Evolutionary conservation across 2,329 filamentous ascomycete species (phyloP), one percentile per base, ranked within the genome.

Genomic region (Zasmidium citrigriseum): DNA sequence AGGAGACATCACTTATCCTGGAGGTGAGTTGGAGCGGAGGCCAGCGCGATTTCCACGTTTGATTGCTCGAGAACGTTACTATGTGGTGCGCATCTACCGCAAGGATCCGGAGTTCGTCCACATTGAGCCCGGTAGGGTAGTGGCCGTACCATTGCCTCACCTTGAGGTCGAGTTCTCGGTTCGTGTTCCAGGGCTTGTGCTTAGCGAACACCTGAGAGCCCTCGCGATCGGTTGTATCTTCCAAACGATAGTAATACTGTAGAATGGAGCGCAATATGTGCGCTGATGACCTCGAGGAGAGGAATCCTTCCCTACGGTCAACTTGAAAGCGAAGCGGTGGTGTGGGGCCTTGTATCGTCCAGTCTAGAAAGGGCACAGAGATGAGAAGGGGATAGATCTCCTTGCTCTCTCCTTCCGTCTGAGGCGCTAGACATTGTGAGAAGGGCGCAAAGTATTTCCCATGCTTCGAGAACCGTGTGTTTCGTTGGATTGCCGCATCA

Each of bases 31-130:
- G 76, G 7, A 77, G 63, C 2, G 76, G 75, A 5, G 75, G 75
- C 75, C 74, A 78, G 0, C 73, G 67, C 10, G 74, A 72, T 56
- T 78, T 78, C 76, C 76, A 78, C 1, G 72, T 76, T 58, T 77
- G 75, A 51, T 78, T 78, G 49, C 70, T 75, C 0, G 75, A 76
- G 52, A 77, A 77, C 0, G 76, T 78, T 12, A 77, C 75, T 22
- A 77, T 68, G 55, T 78, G 75, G 23, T 73, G 67, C 3, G 69
- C 58, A 64, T 78, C 76, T 2, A 78, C 63, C 0, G 73, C 73
- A 3, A 78, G 66, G 18, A 78, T 72, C 76, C 76, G 78, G 2
- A 78, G 60, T 57, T 78, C 76, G 60, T 78, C 76, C 2, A 78
- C 75, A 51, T 77, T 77, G 11, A 78, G 66, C 10, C 69, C 68